phyloP scores from a whole-genome alignment of 2,329 filamentous ascomycete genomes.

The Plenodomus biglobosus region DNA sequence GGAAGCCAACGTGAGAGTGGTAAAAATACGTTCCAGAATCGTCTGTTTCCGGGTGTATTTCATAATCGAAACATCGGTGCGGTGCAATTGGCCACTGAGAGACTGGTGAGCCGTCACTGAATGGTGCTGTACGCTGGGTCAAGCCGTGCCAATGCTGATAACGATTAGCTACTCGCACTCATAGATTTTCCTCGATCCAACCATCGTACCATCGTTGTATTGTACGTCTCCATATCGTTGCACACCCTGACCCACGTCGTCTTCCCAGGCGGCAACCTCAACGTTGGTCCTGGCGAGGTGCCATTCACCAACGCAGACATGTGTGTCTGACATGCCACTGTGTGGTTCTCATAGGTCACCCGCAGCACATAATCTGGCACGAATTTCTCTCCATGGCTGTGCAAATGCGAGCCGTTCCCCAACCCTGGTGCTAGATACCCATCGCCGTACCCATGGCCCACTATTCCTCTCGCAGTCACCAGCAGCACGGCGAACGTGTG shows the following conservation, averaged over 20 bases:
- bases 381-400: conserved; percentile 21
- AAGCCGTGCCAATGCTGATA: conserved; percentile 68
- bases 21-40: conserved; percentile 68
- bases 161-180: not conserved
- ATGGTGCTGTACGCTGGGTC: conserved; percentile 60
- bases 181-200: not conserved
- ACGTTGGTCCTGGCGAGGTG: conserved; percentile 54
- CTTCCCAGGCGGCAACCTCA: conserved; percentile 51
- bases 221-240: conserved; percentile 57
- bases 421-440: no score
- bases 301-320: conserved; percentile 57
- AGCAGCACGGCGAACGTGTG: conserved; percentile 3
- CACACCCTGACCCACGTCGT: conserved; percentile 61
- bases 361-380: conserved; percentile 53
- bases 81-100: conserved; percentile 68
- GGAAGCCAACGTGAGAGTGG: conserved; percentile 67
- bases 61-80: conserved; percentile 67
- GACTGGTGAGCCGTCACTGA: conserved; percentile 65
- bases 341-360: conserved; percentile 48
- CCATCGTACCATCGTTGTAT: conserved; percentile 58
- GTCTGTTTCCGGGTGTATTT: conserved; percentile 56
- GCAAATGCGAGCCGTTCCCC: not conserved
- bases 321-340: conserved; percentile 51
- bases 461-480: not conserved
- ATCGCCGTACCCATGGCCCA: not conserved